Evolutionary conservation across 768 basidiomycete genomes (phyloP).

Genomic region (Termitomyces sp.): DNA sequence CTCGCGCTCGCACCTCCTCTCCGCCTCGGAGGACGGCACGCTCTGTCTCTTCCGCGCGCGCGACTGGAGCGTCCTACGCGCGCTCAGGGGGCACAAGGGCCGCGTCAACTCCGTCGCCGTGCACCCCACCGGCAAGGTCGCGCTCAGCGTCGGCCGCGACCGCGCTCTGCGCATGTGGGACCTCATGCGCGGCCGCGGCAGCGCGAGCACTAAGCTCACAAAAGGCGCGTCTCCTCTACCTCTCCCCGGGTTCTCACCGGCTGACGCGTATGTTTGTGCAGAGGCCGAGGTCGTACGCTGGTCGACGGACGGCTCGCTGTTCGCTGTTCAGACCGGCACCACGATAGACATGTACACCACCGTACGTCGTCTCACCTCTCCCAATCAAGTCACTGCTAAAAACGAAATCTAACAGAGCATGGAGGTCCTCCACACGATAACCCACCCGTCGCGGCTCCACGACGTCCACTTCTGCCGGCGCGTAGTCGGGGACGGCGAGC

Average conservation of each 20-base stretch:
- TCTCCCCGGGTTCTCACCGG: not conserved
- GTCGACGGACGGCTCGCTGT: constrained; percentile 71
- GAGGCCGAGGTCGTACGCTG: constrained; percentile 94
- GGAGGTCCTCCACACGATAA: constrained; percentile 66
- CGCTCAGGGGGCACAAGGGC: constrained; percentile 90
- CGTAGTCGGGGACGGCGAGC: constrained; percentile 50
- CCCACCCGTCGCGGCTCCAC: constrained; percentile 80
- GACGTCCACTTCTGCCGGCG: constrained; percentile 72
- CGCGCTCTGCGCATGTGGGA: constrained; percentile 96
- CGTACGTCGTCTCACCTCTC: constrained; percentile 35
- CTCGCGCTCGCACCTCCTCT: constrained; percentile 83
- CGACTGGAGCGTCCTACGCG: constrained; percentile 88
- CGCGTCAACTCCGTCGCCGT: constrained; percentile 87
- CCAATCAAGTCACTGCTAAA: not conserved
- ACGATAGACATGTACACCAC: constrained; percentile 82
- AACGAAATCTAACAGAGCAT: constrained; percentile 53
- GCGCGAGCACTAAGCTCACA: constrained; percentile 84
- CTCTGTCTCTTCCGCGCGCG: constrained; percentile 87
- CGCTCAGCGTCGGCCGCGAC: constrained; percentile 88
- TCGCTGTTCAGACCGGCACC: constrained; percentile 73
- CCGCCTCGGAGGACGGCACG: constrained; percentile 90
- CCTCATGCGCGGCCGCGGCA: constrained; percentile 89
- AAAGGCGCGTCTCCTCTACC: constrained; percentile 50
- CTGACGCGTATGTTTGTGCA: constrained; percentile 19
- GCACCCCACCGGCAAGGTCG: constrained; percentile 91